Base-by-base conservation (phyloP, 495 filamentous ascomycete genomes). In the Hypomontagnella submonticulosa region DNA sequence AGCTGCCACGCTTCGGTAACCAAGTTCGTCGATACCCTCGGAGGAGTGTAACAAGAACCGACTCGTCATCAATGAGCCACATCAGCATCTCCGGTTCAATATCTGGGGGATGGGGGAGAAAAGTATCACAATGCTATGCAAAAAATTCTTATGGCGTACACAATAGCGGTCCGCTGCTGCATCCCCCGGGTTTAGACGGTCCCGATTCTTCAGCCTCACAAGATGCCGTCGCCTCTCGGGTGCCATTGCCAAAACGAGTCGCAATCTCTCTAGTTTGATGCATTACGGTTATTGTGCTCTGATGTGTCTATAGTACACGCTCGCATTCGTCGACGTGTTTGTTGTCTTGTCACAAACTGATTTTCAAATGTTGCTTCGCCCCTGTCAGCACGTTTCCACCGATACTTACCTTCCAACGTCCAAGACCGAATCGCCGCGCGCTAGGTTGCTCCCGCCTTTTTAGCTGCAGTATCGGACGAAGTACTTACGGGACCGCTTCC, bases 151-250 rank as follows among this genome's bases (percentile, higher is more conserved):
- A 49, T 61, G 40, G 23, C 6, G 23, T 27, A 27, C 23, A 27
- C 34, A 51, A 63, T 60, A 38, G 48, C 20, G 9, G 36, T 57
- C 54, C 11, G 50, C 60, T 41, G 49, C 60, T 64, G 49, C 48
- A 46, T 37, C 36, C 55, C 46, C 43, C 34, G 50, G 54, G 51
- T 18, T 12, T 54, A 27, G 60, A 40, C 52, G 42, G 32, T 46
- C 55, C 56, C 46, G 50, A 61, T 48, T 53, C 44, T 64, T 69
- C 60, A 69, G 60, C 66, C 66, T 69, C 66, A 64, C 38, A 43
- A 40, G 51, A 57, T 44, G 51, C 38, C 40, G 56, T 52, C 40
- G 55, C 38, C 52, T 11, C 56, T 69, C 66, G 60, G 66, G 40
- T 64, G 56, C 60, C 40, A 61, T 69, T 69, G 15, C 60, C 60